A percentile compares a stretch with the other conserved stretches of the same genome.
Evolutionary conservation across 2,329 filamentous ascomycete genomes (phyloP).

Genomic region (Pseudogymnoascus pannorum): DNA sequence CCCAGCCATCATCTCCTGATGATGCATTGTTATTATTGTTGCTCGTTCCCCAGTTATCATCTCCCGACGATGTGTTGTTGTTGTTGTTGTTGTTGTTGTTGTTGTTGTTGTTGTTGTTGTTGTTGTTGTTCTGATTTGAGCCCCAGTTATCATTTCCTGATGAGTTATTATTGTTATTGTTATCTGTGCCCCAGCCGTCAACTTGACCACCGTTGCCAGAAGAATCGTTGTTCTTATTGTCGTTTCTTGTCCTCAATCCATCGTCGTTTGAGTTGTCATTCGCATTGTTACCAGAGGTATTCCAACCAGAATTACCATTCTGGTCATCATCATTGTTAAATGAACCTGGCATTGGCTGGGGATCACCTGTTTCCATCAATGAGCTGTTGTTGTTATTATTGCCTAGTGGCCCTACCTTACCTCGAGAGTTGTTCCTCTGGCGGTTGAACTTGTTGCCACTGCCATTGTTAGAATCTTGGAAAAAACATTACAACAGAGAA

Average conservation of each 20-base stretch:
- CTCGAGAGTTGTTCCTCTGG: neutral
- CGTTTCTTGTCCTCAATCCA: slow-evolving; percentile 12
- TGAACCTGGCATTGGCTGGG: slow-evolving; percentile 1
- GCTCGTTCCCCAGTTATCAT: neutral
- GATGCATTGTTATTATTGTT: slow-evolving; percentile 9
- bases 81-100: slow-evolving; percentile 13
- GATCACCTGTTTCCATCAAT: slow-evolving; percentile 5
- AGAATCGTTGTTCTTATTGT: neutral
- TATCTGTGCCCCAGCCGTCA: slow-evolving; percentile 2
- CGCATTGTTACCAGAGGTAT: slow-evolving; percentile 8
- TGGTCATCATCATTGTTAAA: slow-evolving; percentile 10
- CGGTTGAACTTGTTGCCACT: neutral
- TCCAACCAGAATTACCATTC: slow-evolving; percentile 7
- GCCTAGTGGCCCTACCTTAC: neutral
- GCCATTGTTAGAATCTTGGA: neutral
- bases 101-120: slow-evolving; percentile 12
- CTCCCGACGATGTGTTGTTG: slow-evolving; percentile 7
- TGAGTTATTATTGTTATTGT: slow-evolving; percentile 11
- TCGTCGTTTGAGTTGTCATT: slow-evolving; percentile 9
- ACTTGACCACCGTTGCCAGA: neutral
- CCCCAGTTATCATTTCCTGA: slow-evolving; percentile 10
- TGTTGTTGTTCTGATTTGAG: slow-evolving; percentile 11
- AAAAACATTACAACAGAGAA: neutral
- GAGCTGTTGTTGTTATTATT: neutral
- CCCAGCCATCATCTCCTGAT: neutral